phyloP scores from a whole-genome alignment of 495 filamentous ascomycete genomes.

The Penicillium flavigenum region DNA sequence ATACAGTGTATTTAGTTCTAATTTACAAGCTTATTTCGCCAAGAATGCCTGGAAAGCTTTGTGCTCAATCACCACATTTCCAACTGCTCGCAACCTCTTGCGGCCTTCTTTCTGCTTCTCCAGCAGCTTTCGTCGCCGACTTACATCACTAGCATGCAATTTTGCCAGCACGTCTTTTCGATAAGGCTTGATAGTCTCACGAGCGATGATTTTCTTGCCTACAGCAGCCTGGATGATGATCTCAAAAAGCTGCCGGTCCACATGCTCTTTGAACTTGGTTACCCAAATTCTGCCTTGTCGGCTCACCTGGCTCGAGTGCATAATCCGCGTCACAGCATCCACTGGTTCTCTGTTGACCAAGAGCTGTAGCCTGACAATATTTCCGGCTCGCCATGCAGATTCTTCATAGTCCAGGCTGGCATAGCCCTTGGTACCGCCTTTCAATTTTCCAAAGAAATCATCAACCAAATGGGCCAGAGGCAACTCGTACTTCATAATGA shows the following conservation, averaged over 20 bases:
- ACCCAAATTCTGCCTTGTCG: slow-evolving; percentile 84
- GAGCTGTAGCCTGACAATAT: slow-evolving; percentile 85
- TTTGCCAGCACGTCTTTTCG: slow-evolving; percentile 93
- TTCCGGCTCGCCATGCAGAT: slow-evolving; percentile 76
- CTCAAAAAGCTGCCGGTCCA: slow-evolving; percentile 94
- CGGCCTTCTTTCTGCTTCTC: slow-evolving; percentile 97
- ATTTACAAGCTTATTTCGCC: slow-evolving; percentile 36
- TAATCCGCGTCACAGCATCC: slow-evolving; percentile 87
- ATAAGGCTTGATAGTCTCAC: slow-evolving; percentile 96
- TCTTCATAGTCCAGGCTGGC: slow-evolving; percentile 95
- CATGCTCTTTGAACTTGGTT: slow-evolving; percentile 94
- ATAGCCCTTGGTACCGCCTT: slow-evolving; percentile 79
- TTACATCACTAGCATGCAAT: slow-evolving; percentile 87
- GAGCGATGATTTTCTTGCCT: slow-evolving; percentile 78
- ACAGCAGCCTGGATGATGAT: slow-evolving; percentile 90
- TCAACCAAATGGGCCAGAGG: slow-evolving; percentile 88
- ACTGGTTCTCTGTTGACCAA: slow-evolving; percentile 92
- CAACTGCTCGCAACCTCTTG: slow-evolving; percentile 72
- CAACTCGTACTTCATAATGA: slow-evolving; percentile 90
- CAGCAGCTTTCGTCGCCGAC: slow-evolving; percentile 77
- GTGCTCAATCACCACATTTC: slow-evolving; percentile 88
- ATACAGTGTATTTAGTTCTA: slow-evolving; percentile 9
- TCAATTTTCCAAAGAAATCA: slow-evolving; percentile 96
- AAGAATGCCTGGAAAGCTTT: slow-evolving; percentile 91
- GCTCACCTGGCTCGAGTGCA: slow-evolving; percentile 76